Evolutionary conservation across 2,329 filamentous ascomycete species (phyloP).

Genomic region (Epichloe sp.): DNA sequence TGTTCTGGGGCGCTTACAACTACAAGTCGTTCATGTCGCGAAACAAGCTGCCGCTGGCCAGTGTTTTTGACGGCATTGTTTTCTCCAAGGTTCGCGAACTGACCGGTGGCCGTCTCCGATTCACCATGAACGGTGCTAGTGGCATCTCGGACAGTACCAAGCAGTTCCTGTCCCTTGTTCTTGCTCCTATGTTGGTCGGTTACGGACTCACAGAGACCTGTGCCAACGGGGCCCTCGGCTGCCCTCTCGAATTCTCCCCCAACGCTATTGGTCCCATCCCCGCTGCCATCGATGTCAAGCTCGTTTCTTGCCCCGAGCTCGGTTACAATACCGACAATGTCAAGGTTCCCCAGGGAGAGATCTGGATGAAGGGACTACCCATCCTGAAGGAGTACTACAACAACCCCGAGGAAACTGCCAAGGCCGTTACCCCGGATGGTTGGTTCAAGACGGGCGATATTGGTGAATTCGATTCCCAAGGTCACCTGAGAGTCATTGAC

Average conservation of each 20-base stretch:
- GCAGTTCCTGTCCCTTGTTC: conserved; percentile 79
- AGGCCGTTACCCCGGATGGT: conserved; percentile 65
- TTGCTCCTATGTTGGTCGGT: conserved; percentile 87
- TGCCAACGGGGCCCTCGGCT: conserved; percentile 69
- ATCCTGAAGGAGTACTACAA: conserved; percentile 72
- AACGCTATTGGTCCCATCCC: conserved; percentile 66
- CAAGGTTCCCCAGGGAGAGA: conserved; percentile 76
- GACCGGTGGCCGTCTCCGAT: conserved; percentile 76
- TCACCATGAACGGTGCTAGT: conserved; percentile 90
- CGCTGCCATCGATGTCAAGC: conserved; percentile 71
- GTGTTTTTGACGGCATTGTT: conserved; percentile 65
- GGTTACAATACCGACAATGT: conserved; percentile 60
- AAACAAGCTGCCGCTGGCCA: conserved; percentile 50
- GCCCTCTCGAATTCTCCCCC: conserved; percentile 74
- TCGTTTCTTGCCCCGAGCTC: conserved; percentile 82
- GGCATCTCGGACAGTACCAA: conserved; percentile 80
- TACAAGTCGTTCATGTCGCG: conserved; percentile 46
- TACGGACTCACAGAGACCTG: conserved; percentile 93
- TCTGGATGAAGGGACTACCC: conserved; percentile 69
- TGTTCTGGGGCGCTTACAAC: conserved; percentile 60
- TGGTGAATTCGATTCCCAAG: conserved; percentile 70
- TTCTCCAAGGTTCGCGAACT: conserved; percentile 87
- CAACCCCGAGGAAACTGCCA: conserved; percentile 72
- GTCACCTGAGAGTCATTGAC: conserved; percentile 79
- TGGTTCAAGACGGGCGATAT: conserved; percentile 99